Percentiles rank a stretch among this genome's conserved stretches.
Conservation (phyloP, 1,284 basidiomycete genomes). For the Ganoderma meredithae region DNA sequence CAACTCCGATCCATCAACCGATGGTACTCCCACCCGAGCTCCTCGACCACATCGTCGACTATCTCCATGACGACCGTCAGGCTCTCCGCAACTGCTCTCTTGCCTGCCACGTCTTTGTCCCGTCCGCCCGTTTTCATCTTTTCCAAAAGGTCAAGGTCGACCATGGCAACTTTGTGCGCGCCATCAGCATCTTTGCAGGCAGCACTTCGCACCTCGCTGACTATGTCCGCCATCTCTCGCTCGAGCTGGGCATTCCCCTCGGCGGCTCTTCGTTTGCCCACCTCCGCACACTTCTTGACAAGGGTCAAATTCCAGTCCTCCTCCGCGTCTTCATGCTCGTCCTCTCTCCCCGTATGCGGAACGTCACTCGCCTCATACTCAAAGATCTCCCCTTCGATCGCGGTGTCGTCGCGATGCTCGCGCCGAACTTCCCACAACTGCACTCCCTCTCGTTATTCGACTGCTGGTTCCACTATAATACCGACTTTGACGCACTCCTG, state of each 20-base stretch:
- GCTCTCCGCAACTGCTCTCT: slow-evolving; percentile 36
- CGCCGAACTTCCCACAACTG: slow-evolving; percentile 20
- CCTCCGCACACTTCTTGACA: slow-evolving; percentile 15
- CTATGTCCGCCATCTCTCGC: slow-evolving; percentile 25
- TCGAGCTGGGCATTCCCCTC: slow-evolving; percentile 16
- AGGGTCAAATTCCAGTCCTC: slow-evolving; percentile 4
- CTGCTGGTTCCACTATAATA: slow-evolving; percentile 29
- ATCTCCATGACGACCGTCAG: slow-evolving; percentile 34
- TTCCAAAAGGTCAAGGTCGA: slow-evolving; percentile 23
- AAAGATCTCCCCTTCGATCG: slow-evolving; percentile 26
- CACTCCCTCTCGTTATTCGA: slow-evolving; percentile 27
- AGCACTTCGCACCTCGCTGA: slow-evolving; percentile 15
- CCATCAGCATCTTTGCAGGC: slow-evolving; percentile 14
- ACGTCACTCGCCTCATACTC: slow-evolving; percentile 21
- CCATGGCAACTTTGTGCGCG: slow-evolving; percentile 16
- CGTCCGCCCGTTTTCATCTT: slow-evolving; percentile 23
- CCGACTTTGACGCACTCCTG: slow-evolving; percentile 25
- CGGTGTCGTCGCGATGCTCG: slow-evolving; percentile 18
- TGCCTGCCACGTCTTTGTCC: slow-evolving; percentile 19
- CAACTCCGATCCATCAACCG: not conserved
- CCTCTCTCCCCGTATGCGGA: slow-evolving; percentile 20
- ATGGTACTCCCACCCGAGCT: slow-evolving; percentile 34
- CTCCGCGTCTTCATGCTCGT: slow-evolving; percentile 21
- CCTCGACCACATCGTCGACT: slow-evolving; percentile 38
- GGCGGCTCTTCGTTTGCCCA: not conserved